A percentile compares a stretch with the other conserved stretches of the same genome.
phyloP scores from a whole-genome alignment of 352 stramenopile species.

The Sclerospora graminicola region DNA sequence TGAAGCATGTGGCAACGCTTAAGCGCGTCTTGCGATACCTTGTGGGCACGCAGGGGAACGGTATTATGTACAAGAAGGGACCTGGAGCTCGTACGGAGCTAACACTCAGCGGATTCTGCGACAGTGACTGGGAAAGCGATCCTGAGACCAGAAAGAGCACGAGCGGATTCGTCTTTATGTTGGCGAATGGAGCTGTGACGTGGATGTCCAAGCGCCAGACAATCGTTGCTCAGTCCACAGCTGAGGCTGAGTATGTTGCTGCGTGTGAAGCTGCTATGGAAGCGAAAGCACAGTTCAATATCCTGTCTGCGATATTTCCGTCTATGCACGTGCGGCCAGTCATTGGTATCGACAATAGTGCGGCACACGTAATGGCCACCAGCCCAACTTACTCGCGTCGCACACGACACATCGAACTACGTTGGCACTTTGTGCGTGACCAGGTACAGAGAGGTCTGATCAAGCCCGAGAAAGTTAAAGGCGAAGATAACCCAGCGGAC shows the following conservation, averaged over 20 bases:
- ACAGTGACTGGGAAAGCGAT: conserved; percentile 7
- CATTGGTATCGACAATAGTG: conserved; percentile 13
- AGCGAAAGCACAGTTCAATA: neutral
- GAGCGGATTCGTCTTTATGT: conserved; percentile 2
- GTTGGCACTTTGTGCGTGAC: conserved; percentile 10
- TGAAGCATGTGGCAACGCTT: conserved; percentile 1
- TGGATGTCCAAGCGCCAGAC: conserved; percentile 5
- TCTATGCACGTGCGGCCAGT: neutral
- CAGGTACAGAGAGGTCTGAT: conserved; percentile 3
- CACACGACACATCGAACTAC: conserved; percentile 5
- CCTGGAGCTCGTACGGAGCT: neutral
- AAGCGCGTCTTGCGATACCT: conserved; percentile 3
- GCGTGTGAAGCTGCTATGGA: conserved; percentile 10
- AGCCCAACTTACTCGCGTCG: conserved; percentile 6
- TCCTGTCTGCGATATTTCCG: conserved; percentile 6
- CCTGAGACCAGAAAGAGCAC: conserved; percentile 6
- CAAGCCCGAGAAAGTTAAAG: conserved; percentile 1
- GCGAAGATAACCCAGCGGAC: conserved; percentile 5
- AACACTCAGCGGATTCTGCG: conserved; percentile 3
- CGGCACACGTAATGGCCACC: conserved; percentile 7
- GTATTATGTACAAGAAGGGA: neutral
- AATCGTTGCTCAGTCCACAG: conserved; percentile 10
- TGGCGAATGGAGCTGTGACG: conserved; percentile 4
- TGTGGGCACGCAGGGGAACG: neutral
- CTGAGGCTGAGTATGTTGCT: conserved; percentile 16